Evolutionary conservation across 2,329 filamentous ascomycete genomes (phyloP).

Genomic region (Fonsecaea nubica): DNA sequence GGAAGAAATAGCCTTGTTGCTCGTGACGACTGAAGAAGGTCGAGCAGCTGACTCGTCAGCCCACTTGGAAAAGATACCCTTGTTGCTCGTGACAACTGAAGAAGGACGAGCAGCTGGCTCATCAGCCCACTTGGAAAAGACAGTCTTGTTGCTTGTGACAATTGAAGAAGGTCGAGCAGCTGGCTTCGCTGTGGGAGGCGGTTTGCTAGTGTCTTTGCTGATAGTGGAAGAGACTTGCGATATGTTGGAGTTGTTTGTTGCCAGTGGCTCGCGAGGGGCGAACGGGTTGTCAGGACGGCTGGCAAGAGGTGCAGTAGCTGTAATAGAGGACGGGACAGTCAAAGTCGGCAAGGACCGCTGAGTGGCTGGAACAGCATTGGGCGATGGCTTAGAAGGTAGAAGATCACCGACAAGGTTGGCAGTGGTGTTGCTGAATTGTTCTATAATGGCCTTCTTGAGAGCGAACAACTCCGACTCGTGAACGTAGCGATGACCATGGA

Average conservation of each 20-base stretch:
- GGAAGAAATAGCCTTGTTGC: no score
- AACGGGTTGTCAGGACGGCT: slow-evolving; percentile 25
- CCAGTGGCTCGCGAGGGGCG: slow-evolving; percentile 19
- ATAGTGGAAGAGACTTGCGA: neutral
- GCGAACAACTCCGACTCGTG: slow-evolving; percentile 19
- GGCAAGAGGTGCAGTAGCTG: neutral
- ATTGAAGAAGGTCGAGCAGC: neutral
- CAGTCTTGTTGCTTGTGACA: slow-evolving; percentile 7
- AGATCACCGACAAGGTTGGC: neutral
- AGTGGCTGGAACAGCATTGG: neutral
- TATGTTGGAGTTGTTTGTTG: neutral
- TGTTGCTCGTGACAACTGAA: no score
- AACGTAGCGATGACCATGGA: slow-evolving; percentile 25
- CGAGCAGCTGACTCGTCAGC: no score
- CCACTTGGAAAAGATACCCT: no score
- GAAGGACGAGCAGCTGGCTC: neutral
- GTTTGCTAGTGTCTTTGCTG: neutral
- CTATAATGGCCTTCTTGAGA: slow-evolving; percentile 12
- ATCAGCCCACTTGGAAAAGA: slow-evolving; percentile 29
- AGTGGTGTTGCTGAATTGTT: neutral
- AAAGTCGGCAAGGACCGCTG: neutral
- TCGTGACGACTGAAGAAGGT: no score
- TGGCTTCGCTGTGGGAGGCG: slow-evolving; percentile 8
- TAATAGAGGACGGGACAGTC: neutral
- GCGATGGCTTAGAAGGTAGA: neutral